phyloP scores from a whole-genome alignment of 1,139 yeast genomes.

The Debaryomyces robertsiae region DNA sequence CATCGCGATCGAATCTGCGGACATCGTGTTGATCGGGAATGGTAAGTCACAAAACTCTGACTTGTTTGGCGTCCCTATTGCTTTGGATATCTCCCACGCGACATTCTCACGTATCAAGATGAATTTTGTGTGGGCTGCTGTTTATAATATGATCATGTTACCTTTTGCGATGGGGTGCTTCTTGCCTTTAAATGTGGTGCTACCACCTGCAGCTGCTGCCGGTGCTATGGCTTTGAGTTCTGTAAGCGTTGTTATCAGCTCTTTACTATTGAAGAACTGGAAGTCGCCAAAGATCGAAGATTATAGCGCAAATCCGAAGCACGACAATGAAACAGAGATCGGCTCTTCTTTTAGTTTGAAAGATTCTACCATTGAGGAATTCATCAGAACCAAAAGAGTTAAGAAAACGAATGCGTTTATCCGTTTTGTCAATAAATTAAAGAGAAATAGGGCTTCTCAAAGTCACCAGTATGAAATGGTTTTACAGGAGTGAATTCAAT shows the following conservation, averaged over 20 bases:
- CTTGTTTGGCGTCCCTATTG: constrained; percentile 67
- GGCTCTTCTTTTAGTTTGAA: constrained; percentile 32
- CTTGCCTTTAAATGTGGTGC: constrained; percentile 74
- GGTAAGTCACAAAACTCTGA: constrained; percentile 41
- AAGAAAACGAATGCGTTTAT: constrained; percentile 1
- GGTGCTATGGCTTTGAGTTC: constrained; percentile 93
- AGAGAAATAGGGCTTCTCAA: background rate
- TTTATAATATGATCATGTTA: constrained; percentile 84
- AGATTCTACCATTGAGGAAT: constrained; percentile 33
- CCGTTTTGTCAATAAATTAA: background rate
- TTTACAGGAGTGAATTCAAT: background rate
- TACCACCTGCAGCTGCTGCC: constrained; percentile 91
- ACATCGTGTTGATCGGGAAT: constrained; percentile 64
- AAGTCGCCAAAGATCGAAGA: constrained; percentile 40
- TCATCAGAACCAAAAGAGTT: constrained; percentile 28
- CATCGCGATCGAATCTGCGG: constrained; percentile 95
- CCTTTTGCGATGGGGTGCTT: constrained; percentile 95
- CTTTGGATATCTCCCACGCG: constrained; percentile 68
- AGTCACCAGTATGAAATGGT: constrained; percentile 3
- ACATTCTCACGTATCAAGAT: constrained; percentile 77
- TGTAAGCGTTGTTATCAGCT: constrained; percentile 82
- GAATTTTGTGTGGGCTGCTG: constrained; percentile 83
- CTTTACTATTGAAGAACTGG: constrained; percentile 71
- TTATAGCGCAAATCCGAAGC: constrained; percentile 13
- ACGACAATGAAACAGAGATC: constrained; percentile 28